phyloP scores from a whole-genome alignment of 371 early-diverging fungal genomes.

The Sanchytrium tribonematis region DNA sequence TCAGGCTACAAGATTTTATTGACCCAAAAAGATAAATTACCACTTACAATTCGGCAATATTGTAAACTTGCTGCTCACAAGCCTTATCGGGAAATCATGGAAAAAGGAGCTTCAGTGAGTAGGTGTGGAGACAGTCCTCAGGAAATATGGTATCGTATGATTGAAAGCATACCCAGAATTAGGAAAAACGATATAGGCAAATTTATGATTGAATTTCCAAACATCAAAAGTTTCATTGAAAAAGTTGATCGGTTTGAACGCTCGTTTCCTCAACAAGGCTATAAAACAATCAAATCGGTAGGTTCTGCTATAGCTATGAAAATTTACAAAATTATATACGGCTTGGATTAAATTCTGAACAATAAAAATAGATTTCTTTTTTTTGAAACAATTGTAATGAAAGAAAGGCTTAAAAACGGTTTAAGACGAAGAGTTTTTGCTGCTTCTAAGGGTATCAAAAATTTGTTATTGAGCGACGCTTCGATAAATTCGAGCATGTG shows the following conservation, averaged over 20 bases:
- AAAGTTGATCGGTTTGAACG: neutral
- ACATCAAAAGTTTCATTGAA: neutral
- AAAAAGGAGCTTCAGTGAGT: neutral
- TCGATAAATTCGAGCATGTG: neutral
- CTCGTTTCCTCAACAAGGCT: neutral
- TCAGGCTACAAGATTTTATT: neutral
- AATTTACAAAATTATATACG: neutral
- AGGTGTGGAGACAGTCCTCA: neutral
- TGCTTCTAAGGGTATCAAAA: neutral
- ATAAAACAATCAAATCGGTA: neutral
- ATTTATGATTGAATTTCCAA: neutral
- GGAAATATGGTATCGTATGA: neutral
- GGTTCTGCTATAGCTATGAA: neutral
- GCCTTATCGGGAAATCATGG: neutral
- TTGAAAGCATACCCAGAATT: neutral
- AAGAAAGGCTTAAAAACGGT: no score
- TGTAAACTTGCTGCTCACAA: neutral
- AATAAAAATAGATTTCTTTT: neutral
- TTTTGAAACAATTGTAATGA: no score
- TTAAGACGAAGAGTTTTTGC: neutral
- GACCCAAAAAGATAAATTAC: neutral
- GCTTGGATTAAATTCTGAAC: no score
- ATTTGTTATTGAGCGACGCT: neutral
- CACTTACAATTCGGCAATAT: neutral
- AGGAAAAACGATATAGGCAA: neutral